Conservation (phyloP, 257 asterid species). For the Echites panduratus region DNA sequence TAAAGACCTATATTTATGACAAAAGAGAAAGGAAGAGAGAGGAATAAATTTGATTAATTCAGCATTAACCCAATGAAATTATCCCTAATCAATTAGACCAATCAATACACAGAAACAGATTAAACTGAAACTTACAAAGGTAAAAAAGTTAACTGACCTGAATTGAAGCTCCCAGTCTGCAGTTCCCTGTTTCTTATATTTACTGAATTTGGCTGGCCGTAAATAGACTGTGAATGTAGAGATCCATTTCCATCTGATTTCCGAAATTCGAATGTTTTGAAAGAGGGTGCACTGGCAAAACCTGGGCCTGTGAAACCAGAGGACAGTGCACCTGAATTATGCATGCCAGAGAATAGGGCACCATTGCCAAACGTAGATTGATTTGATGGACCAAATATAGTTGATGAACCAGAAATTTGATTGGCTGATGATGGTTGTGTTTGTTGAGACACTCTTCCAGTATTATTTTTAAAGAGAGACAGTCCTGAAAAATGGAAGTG, state of each 20-base stretch:
- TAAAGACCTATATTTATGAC: background rate
- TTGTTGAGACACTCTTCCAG: background rate
- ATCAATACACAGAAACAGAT: too few relatives aligned
- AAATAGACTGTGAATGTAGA: too few relatives aligned
- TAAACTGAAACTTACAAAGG: too few relatives aligned
- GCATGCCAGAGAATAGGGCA: background rate
- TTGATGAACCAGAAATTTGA: background rate
- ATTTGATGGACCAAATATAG: conserved; percentile 3
- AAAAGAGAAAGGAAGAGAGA: too few relatives aligned
- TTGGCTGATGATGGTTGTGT: conserved; percentile 3
- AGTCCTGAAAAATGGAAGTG: background rate
- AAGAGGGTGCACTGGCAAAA: background rate
- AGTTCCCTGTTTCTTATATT: too few relatives aligned
- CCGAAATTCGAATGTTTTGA: background rate
- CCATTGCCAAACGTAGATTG: background rate
- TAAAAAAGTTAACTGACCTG: too few relatives aligned
- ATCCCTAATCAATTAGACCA: too few relatives aligned
- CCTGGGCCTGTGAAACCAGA: background rate
- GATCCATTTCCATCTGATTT: background rate
- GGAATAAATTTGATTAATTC: too few relatives aligned
- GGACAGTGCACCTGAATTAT: background rate
- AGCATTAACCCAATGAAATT: too few relatives aligned
- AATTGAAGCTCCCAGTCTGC: too few relatives aligned
- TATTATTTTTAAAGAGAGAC: background rate
- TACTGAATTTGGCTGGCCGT: too few relatives aligned